Conservation (phyloP, 176 grass and related monocot species). For the maize (Zea mays) region DNA sequence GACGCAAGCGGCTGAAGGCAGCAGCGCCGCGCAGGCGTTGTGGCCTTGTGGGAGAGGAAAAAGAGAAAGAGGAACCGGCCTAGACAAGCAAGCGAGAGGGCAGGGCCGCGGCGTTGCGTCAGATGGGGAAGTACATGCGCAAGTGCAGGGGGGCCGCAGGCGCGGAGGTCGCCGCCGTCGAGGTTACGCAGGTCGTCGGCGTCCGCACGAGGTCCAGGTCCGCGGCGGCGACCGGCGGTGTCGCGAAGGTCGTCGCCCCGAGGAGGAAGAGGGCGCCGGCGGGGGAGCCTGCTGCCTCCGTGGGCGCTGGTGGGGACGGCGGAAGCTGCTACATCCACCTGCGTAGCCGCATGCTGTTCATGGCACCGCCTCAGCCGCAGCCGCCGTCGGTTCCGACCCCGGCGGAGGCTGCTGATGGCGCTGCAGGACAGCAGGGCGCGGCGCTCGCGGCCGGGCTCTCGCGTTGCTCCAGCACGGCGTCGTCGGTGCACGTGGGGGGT, state of each 20-base stretch:
- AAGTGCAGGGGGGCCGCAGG: constrained; percentile 54
- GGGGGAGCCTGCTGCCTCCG: not conserved
- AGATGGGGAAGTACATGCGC: constrained; percentile 78
- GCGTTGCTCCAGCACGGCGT: constrained; percentile 67
- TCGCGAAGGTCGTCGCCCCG: constrained; percentile 10
- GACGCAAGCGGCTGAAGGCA: not conserved
- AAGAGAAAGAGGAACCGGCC: constrained; percentile 30
- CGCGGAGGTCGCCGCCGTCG: constrained; percentile 56
- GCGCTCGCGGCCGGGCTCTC: constrained; percentile 31
- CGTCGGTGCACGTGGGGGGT: constrained; percentile 12
- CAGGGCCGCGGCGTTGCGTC: constrained; percentile 15
- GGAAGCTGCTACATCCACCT: constrained; percentile 63
- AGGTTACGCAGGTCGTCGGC: constrained; percentile 70
- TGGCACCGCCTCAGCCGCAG: constrained; percentile 4
- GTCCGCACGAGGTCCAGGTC: constrained; percentile 64
- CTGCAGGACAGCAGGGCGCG: not conserved
- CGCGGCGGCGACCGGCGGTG: constrained; percentile 6
- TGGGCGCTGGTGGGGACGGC: not conserved
- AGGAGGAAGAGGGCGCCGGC: constrained; percentile 41
- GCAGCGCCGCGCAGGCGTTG: not conserved
- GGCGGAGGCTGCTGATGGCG: not conserved
- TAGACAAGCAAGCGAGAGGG: constrained; percentile 12
- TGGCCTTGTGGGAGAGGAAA: constrained; percentile 7
- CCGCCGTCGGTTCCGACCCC: not conserved
- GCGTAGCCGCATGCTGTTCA: constrained; percentile 75